A percentile compares a stretch with the other conserved stretches of the same genome.
These are phyloP conservation scores for Hordeum pubiflorum DNA, from an alignment of 202 grass and related monocot species.

Conservation along the genomic window DNA sequence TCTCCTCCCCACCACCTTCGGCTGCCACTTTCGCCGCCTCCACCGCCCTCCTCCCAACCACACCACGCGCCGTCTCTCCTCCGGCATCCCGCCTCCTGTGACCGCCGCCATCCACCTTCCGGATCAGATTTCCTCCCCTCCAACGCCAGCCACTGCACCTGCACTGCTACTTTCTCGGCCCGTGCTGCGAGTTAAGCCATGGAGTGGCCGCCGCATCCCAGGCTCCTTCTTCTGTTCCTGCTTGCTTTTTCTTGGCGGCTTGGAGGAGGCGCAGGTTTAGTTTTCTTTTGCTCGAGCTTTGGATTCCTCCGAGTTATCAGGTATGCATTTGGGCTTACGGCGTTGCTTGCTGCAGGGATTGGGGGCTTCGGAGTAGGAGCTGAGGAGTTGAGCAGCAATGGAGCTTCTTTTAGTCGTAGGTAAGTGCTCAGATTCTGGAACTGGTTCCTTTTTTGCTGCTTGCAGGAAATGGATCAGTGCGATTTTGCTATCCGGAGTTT, in stretches of 20 bases:
- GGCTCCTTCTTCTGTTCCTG: constrained; percentile 19
- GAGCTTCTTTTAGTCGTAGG: constrained; percentile 24
- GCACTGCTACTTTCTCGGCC: neutral
- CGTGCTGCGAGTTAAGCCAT: constrained; percentile 17
- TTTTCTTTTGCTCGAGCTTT: neutral
- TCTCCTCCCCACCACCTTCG: constrained; percentile 15
- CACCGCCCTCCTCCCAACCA: constrained; percentile 19
- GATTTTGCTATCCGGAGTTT: neutral
- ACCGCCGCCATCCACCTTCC: neutral
- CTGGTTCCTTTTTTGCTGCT: neutral
- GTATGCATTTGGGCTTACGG: constrained; percentile 11
- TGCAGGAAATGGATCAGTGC: neutral
- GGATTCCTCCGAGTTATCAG: neutral
- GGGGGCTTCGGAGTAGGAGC: constrained; percentile 19
- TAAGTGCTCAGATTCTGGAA: constrained; percentile 1
- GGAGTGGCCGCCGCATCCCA: neutral
- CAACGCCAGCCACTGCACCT: neutral
- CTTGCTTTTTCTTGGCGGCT: constrained; percentile 13
- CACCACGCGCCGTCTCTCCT: constrained; percentile 19
- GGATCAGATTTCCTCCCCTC: neutral
- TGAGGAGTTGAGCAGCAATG: constrained; percentile 17
- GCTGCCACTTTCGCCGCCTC: constrained; percentile 39
- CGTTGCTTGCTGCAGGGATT: constrained; percentile 26
- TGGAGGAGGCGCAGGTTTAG: constrained; percentile 12
- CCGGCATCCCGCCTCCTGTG: neutral